phyloP scores from a whole-genome alignment of 1,139 yeast genomes.

The Protomyces pachydermus region DNA sequence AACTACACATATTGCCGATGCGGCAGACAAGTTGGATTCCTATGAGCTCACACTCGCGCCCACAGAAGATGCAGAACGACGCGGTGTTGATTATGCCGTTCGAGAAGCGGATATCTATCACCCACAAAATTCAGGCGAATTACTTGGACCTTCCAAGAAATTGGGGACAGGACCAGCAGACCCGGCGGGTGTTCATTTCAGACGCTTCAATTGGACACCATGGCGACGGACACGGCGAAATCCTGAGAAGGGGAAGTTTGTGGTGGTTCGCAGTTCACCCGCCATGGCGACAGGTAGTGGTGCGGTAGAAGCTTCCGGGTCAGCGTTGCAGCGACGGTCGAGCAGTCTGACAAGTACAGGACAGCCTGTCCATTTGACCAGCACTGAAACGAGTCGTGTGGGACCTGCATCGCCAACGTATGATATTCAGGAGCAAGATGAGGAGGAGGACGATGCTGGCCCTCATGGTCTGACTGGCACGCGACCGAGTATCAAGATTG shows the following conservation, averaged over 20 bases:
- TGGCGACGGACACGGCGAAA: constrained; percentile 28
- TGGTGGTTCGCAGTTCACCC: constrained; percentile 34
- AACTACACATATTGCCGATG: neutral
- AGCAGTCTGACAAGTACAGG: neutral
- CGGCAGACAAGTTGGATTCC: neutral
- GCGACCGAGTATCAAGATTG: neutral
- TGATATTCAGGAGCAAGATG: neutral
- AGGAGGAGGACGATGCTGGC: neutral
- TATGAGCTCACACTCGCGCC: constrained; percentile 17
- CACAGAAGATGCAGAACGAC: constrained; percentile 18
- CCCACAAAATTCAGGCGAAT: constrained; percentile 7
- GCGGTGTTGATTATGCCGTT: constrained; percentile 39
- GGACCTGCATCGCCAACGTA: neutral
- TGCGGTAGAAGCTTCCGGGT: neutral
- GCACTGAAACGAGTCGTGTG: neutral
- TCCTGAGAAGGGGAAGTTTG: constrained; percentile 32
- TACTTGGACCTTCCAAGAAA: constrained; percentile 27
- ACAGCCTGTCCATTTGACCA: neutral
- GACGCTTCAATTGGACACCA: constrained; percentile 26
- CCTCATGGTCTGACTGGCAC: neutral
- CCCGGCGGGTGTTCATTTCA: constrained; percentile 34
- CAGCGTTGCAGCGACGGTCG: neutral
- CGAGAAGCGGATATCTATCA: constrained; percentile 40
- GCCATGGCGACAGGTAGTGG: neutral
- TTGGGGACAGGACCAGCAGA: constrained; percentile 35